Conservation (phyloP, 192 early-diverging fungal species). For the Backusella macrospora region DNA sequence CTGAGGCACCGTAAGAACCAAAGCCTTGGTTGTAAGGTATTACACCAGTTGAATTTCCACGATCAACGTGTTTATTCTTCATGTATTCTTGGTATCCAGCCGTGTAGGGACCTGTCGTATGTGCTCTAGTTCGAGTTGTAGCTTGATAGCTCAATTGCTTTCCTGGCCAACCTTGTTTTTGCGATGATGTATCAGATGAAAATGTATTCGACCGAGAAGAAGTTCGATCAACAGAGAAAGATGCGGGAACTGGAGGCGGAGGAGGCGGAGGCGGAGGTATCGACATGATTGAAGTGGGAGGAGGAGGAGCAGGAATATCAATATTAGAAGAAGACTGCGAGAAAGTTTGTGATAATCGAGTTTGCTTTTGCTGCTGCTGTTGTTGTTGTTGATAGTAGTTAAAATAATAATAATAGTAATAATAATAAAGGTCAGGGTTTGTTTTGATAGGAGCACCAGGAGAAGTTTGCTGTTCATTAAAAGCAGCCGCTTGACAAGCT, state of each 20-base stretch:
- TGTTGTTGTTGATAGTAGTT: constrained; percentile 32
- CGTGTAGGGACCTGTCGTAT: constrained; percentile 10
- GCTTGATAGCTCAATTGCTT: background rate
- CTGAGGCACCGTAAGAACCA: background rate
- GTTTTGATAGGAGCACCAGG: constrained; percentile 20
- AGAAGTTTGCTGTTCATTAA: constrained; percentile 21
- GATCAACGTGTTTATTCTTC: background rate
- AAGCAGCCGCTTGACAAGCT: constrained; percentile 33
- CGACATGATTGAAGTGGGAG: constrained; percentile 5
- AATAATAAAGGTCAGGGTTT: constrained; percentile 37
- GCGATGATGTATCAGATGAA: constrained; percentile 43
- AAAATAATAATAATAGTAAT: constrained; percentile 39
- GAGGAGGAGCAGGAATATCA: constrained; percentile 2
- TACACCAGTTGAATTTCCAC: background rate
- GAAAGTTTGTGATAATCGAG: background rate
- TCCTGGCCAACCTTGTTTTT: constrained; percentile 7
- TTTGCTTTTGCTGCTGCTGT: constrained; percentile 6
- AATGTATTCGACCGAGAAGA: constrained; percentile 2
- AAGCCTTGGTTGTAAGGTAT: background rate
- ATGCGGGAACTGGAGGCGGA: constrained; percentile 13
- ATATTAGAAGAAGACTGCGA: background rate
- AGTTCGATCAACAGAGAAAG: background rate
- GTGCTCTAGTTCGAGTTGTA: constrained; percentile 14
- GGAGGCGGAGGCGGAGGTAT: constrained; percentile 24
- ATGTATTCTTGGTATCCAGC: constrained; percentile 1